Conservation (phyloP, 768 basidiomycete genomes). For the Botryobasidium botryosum region DNA sequence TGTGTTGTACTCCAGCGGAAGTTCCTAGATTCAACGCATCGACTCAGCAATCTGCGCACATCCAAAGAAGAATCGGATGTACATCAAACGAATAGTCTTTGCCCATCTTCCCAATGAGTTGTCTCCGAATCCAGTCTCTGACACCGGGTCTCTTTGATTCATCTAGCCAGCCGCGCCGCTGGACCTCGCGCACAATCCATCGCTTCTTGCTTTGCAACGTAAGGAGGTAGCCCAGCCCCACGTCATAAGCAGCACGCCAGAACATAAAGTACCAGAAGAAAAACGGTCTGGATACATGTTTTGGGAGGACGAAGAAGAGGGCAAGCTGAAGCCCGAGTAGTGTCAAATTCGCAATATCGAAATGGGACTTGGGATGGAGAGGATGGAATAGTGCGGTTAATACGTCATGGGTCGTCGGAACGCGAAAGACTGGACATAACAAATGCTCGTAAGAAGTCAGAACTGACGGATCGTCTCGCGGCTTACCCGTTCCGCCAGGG, state of each 20-base stretch:
- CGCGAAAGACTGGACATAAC: conserved; percentile 55
- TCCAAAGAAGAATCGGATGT: not conserved
- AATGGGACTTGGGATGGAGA: conserved; percentile 65
- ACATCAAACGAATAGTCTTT: conserved; percentile 88
- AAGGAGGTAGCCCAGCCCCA: conserved; percentile 83
- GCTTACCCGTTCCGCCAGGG: conserved; percentile 54
- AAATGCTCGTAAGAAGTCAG: conserved; percentile 2
- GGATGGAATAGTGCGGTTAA: conserved; percentile 75
- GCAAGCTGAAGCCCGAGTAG: conserved; percentile 61
- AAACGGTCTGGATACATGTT: conserved; percentile 36
- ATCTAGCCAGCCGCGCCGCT: conserved; percentile 81
- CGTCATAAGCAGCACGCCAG: conserved; percentile 86
- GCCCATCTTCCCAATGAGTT: conserved; percentile 86
- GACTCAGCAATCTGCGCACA: conserved; percentile 1
- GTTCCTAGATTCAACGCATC: conserved; percentile 33
- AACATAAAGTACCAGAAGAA: conserved; percentile 86
- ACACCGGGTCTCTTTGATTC: conserved; percentile 39
- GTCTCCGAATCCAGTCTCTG: conserved; percentile 68
- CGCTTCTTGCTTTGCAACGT: conserved; percentile 90
- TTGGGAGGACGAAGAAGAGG: conserved; percentile 51
- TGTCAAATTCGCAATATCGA: conserved; percentile 73
- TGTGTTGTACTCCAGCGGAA: conserved; percentile 86
- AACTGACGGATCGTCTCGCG: not conserved
- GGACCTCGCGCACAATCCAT: conserved; percentile 78
- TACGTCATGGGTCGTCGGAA: conserved; percentile 85